Percentiles rank a stretch among this genome's conserved stretches.
phyloP scores from a whole-genome alignment of 2,329 filamentous ascomycete genomes.

The Rosellinia necatrix region DNA sequence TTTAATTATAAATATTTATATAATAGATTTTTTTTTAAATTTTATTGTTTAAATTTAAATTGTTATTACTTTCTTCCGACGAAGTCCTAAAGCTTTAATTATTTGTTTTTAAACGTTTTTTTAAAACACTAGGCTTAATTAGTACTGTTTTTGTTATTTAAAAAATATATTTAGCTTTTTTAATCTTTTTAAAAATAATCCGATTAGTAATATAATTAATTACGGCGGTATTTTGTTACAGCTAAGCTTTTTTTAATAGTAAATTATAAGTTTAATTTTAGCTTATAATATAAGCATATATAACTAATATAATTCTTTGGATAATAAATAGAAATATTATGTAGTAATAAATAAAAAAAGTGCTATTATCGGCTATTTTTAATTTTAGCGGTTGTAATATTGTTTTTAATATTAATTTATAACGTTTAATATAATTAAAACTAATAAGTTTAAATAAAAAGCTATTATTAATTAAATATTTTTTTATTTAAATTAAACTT shows the following conservation, averaged over 20 bases:
- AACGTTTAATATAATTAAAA: background rate
- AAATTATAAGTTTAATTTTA: background rate
- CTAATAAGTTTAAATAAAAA: background rate
- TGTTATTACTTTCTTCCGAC: background rate
- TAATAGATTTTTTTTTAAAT: background rate
- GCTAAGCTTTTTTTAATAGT: background rate
- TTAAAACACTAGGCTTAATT: background rate
- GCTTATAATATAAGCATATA: background rate
- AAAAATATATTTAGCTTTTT: background rate
- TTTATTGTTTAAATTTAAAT: background rate
- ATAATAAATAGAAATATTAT: background rate
- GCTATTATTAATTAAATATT: background rate
- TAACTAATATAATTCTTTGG: background rate
- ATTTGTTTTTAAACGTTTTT: background rate
- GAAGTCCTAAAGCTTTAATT: background rate
- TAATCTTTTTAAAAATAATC: background rate
- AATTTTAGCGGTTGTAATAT: background rate
- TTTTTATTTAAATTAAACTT: background rate
- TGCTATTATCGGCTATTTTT: background rate
- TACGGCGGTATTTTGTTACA: background rate
- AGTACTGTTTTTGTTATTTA: background rate
- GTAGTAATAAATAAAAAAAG: background rate
- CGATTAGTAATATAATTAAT: background rate
- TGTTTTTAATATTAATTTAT: background rate
- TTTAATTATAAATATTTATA: too few species aligned